These are phyloP conservation scores for Floccularia luteovirens DNA, from an alignment of 768 basidiomycete species.

Conservation along the genomic window DNA sequence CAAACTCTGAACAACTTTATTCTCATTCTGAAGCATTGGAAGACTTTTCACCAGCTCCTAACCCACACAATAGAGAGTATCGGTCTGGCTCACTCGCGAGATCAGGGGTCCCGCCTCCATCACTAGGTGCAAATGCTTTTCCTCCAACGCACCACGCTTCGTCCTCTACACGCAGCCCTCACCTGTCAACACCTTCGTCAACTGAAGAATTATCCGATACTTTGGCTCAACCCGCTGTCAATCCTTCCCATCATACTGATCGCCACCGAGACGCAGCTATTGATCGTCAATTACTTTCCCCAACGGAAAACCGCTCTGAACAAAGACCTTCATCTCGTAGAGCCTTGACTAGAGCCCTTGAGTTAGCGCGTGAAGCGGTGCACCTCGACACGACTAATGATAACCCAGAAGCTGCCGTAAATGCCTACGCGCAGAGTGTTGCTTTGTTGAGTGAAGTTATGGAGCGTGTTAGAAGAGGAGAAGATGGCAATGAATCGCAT, in stretches of 20 bases:
- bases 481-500: conserved; percentile 65
- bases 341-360: conserved; percentile 79
- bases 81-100: conserved; percentile 29
- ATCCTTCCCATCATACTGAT: conserved; percentile 23
- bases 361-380: conserved; percentile 86
- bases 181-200: conserved; percentile 26
- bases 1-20: conserved; percentile 9
- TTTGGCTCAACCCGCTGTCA: conserved; percentile 44
- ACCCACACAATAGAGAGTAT: conserved; percentile 17
- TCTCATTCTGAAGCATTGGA: conserved; percentile 14
- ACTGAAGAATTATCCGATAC: conserved; percentile 51
- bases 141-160: conserved; percentile 40
- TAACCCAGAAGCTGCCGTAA: conserved; percentile 83
- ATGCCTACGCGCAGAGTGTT: conserved; percentile 83
- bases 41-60: conserved; percentile 14
- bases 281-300: conserved; percentile 35
- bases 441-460: conserved; percentile 86
- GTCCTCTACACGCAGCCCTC: conserved; percentile 14
- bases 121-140: conserved; percentile 55
- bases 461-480: conserved; percentile 82
- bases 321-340: conserved; percentile 72
- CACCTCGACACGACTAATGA: conserved; percentile 83
- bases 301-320: conserved; percentile 38
- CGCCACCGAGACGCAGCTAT: conserved; percentile 30
- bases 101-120: conserved; percentile 35